A percentile compares a stretch with the other conserved stretches of the same genome.
phyloP scores from a whole-genome alignment of 106 monocot genomes.

The Dioscorea zingiberensis region DNA sequence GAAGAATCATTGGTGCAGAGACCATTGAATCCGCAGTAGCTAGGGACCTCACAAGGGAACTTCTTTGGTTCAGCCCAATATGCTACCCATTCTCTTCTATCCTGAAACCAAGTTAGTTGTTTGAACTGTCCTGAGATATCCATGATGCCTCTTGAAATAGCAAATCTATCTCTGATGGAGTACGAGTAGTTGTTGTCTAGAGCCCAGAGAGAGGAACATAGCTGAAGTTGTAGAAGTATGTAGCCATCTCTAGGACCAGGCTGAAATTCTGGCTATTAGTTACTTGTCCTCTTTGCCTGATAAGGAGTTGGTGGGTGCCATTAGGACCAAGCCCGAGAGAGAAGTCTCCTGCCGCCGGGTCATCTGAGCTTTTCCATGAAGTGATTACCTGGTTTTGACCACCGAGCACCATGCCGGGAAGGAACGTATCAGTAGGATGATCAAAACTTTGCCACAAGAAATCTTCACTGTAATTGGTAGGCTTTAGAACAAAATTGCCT shows the following conservation, averaged over 20 bases:
- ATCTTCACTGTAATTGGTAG: not conserved
- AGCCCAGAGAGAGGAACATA: no score
- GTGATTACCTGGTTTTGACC: not conserved
- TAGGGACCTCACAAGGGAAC: not conserved
- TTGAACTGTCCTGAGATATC: no score
- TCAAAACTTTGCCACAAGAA: slow-evolving; percentile 2
- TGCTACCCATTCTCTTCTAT: no score
- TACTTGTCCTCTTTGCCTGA: no score
- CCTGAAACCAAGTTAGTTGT: no score
- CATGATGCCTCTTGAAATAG: no score
- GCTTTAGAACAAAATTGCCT: slow-evolving; percentile 1
- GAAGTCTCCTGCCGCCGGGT: not conserved
- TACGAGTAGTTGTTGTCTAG: no score
- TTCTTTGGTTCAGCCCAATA: no score
- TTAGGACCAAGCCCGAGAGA: not conserved
- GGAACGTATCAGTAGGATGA: not conserved
- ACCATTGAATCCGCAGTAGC: not conserved
- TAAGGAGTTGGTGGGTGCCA: not conserved
- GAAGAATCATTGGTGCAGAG: not conserved
- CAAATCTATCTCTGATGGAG: no score
- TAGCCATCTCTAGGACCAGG: no score
- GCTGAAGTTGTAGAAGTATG: no score
- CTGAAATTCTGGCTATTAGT: no score
- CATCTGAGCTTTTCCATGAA: not conserved
- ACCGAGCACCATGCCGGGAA: slow-evolving; percentile 1